Evolutionary conservation across 257 asterid species (phyloP), one percentile per base, ranked within the genome.

Genomic region (Solanum arcanum): DNA sequence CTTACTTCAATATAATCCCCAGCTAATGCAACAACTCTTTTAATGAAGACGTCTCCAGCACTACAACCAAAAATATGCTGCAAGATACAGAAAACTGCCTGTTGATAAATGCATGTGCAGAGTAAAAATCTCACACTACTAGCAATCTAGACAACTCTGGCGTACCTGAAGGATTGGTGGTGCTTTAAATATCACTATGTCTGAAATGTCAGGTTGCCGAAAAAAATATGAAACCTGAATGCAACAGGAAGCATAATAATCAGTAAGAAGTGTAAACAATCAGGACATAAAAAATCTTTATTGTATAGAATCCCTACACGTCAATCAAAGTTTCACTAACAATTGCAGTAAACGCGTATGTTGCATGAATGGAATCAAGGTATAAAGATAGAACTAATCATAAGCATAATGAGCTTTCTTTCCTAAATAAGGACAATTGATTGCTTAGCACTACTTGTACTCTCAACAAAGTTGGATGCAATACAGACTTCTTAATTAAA

Each of bases 1-100:
- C 94, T 88, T 91, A 96, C 99, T 86, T 93, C 97, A 77, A 96
- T 98, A 62, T 66, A 91, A 91, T 97, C 99, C 69, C 99, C 99
- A 86, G 98, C 98, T 89, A 88, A 93, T 0, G 99, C 99, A 33
- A 97, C 99, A 82, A 97, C 87, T 91, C 99, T 93, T 91, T 97
- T 97, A 87, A 97, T 97, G 86, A 97, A 93, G 87, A 94, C 96
- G 80, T 96, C 98, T 10, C 94, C 90, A 35, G 97, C 89, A 83
- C 91, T 92, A 88, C 80, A 97, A 86, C 99, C 99, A 70, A 21
- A 75, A 75, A 88, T 62, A 85, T 90, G 92, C 99, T 96, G 96
- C 69, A 90, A 35, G 74, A 86, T 41, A 87, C 52, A 85, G 86
- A 73, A 88, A 82, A 72, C 74, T 86, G 29, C 31, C 85, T 49